Conservation (phyloP, 2,329 filamentous ascomycete species). For the Sporothrix variecibatus region DNA sequence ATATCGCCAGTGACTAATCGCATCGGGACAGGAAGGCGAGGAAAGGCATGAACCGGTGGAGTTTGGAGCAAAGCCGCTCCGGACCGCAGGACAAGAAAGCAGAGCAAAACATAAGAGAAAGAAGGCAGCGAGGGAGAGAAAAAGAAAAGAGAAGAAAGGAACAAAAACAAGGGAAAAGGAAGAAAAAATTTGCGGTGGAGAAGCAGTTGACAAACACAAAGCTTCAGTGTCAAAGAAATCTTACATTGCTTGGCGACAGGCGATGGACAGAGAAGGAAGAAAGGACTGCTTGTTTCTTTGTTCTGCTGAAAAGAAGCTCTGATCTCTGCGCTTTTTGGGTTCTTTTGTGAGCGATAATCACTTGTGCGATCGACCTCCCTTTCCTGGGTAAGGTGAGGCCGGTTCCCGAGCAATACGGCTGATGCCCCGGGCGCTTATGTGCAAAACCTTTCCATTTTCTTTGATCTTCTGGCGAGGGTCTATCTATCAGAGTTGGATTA, state of each 20-base stretch:
- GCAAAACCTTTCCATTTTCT: background rate
- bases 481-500: background rate
- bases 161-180: background rate
- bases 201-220: background rate
- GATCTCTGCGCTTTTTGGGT: background rate
- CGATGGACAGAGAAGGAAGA: background rate
- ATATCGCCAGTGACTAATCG: background rate
- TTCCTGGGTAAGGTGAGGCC: background rate
- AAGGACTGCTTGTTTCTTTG: background rate
- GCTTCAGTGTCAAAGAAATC: background rate
- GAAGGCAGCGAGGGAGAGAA: background rate
- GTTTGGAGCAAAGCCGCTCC: background rate
- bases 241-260: background rate
- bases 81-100: background rate
- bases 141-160: background rate
- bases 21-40: background rate
- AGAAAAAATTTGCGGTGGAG: background rate
- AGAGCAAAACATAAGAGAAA: background rate
- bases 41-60: background rate
- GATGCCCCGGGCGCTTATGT: background rate
- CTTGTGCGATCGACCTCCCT: background rate
- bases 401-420: background rate
- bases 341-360: background rate
- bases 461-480: background rate
- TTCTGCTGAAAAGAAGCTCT: background rate